Evolutionary conservation across 352 stramenopile genomes (phyloP).

Genomic region (Phytophthora melonis): DNA sequence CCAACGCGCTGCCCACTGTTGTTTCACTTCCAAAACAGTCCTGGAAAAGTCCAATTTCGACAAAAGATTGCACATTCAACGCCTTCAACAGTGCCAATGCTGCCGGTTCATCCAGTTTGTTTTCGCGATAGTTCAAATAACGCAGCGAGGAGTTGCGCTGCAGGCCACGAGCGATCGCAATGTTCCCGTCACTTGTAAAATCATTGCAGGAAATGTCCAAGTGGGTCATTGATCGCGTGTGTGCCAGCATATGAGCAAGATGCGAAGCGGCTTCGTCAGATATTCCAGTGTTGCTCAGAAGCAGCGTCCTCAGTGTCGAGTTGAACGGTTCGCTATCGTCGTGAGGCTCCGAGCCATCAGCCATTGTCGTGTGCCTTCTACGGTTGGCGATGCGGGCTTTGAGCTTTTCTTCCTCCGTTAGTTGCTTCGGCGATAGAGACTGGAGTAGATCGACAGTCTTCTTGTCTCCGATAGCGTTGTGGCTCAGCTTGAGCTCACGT

Average conservation of each 20-base stretch:
- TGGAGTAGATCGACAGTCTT: slow-evolving; percentile 63
- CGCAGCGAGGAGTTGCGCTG: slow-evolving; percentile 55
- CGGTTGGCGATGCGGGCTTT: slow-evolving; percentile 56
- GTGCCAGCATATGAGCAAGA: slow-evolving; percentile 52
- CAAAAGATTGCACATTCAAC: slow-evolving; percentile 38
- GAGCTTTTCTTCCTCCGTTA: slow-evolving; percentile 60
- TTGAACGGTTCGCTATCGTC: slow-evolving; percentile 57
- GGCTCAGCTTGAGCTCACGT: slow-evolving; percentile 65
- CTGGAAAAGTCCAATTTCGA: slow-evolving; percentile 68
- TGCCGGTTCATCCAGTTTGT: slow-evolving; percentile 52
- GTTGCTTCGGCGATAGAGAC: slow-evolving; percentile 49
- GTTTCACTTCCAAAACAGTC: slow-evolving; percentile 57
- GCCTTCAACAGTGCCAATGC: slow-evolving; percentile 49
- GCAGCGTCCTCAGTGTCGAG: slow-evolving; percentile 60
- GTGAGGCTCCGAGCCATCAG: slow-evolving; percentile 17
- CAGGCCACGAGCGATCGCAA: slow-evolving; percentile 57
- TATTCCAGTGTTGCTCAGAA: slow-evolving; percentile 71
- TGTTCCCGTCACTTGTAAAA: slow-evolving; percentile 48
- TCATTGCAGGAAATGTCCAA: slow-evolving; percentile 65
- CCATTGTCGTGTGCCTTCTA: slow-evolving; percentile 31
- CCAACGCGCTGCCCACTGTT: slow-evolving; percentile 40
- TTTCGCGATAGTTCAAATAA: slow-evolving; percentile 69
- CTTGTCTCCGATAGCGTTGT: slow-evolving; percentile 71
- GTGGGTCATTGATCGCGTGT: slow-evolving; percentile 61
- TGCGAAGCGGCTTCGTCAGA: slow-evolving; percentile 57